Conservation (phyloP, 768 basidiomycete species). For the Termitomyces sp. region DNA sequence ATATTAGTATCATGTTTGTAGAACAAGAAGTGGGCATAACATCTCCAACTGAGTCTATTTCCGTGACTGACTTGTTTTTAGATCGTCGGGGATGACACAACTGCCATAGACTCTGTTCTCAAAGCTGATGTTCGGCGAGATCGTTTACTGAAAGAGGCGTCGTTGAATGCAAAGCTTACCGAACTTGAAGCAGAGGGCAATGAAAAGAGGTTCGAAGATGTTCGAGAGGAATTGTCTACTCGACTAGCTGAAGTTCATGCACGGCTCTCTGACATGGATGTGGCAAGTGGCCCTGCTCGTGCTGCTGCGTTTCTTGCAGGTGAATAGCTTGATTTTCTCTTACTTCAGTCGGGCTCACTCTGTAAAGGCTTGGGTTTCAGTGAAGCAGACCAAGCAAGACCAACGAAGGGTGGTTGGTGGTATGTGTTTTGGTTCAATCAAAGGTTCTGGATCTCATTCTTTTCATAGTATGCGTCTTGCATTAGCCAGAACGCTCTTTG, state of each 20-base stretch:
- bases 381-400: conserved; percentile 79
- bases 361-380: conserved; percentile 82
- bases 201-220: conserved; percentile 78
- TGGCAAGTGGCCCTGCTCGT: conserved; percentile 93
- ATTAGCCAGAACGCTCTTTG: conserved; percentile 91
- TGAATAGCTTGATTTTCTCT: conserved; percentile 21
- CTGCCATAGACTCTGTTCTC: conserved; percentile 91
- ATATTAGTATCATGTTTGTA: conserved; percentile 96
- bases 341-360: not conserved
- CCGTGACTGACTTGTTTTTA: conserved; percentile 23
- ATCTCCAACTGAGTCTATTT: not conserved
- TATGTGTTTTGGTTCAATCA: conserved; percentile 25
- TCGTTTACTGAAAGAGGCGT: conserved; percentile 75
- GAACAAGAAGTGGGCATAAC: conserved; percentile 81
- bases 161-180: conserved; percentile 68
- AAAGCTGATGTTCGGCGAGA: conserved; percentile 99
- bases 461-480: conserved; percentile 85
- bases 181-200: conserved; percentile 73
- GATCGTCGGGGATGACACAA: conserved; percentile 92
- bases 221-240: conserved; percentile 78
- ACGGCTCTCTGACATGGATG: conserved; percentile 95
- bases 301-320: conserved; percentile 88
- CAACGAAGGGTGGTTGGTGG: conserved; percentile 94
- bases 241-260: conserved; percentile 88
- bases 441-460: not conserved